Percentiles rank a stretch among this genome's conserved stretches.
Conservation (phyloP, 169 alveolate species). For the Plasmodium berghei region DNA sequence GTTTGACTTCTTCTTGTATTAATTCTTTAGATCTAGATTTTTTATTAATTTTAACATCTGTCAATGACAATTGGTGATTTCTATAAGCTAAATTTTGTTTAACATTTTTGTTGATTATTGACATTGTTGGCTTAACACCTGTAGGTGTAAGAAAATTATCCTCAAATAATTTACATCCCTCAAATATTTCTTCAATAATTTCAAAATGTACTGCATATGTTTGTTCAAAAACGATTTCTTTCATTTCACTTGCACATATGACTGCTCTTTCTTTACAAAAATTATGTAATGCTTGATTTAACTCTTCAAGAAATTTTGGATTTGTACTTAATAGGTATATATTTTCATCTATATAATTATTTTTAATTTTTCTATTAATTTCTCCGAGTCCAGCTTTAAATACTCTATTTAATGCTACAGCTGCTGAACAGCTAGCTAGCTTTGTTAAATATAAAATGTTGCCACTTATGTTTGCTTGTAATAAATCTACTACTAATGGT, state of each 20-base stretch:
- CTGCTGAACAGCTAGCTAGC: slow-evolving; percentile 88
- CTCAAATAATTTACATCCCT: slow-evolving; percentile 88
- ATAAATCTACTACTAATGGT: slow-evolving; percentile 90
- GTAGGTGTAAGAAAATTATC: slow-evolving; percentile 84
- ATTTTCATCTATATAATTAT: slow-evolving; percentile 79
- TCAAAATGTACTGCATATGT: slow-evolving; percentile 91
- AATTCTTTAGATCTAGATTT: slow-evolving; percentile 85
- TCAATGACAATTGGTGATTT: slow-evolving; percentile 83
- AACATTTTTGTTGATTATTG: slow-evolving; percentile 80
- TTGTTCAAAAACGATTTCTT: slow-evolving; percentile 90
- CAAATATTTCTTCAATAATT: slow-evolving; percentile 89
- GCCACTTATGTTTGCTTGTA: slow-evolving; percentile 89
- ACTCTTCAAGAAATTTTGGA: slow-evolving; percentile 81
- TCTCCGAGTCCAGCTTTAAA: slow-evolving; percentile 88
- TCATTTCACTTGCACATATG: slow-evolving; percentile 88
- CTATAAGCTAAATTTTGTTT: slow-evolving; percentile 83
- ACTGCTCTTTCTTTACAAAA: slow-evolving; percentile 88
- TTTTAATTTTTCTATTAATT: slow-evolving; percentile 82
- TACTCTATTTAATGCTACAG: slow-evolving; percentile 89
- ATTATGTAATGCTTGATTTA: slow-evolving; percentile 85
- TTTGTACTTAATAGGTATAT: slow-evolving; percentile 83
- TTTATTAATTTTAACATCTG: slow-evolving; percentile 82
- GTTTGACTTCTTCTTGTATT: slow-evolving; percentile 88
- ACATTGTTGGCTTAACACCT: slow-evolving; percentile 83
- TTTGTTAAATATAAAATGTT: slow-evolving; percentile 86